Conservation (phyloP, 192 early-diverging fungal genomes). For the Phycomyces nitens region DNA sequence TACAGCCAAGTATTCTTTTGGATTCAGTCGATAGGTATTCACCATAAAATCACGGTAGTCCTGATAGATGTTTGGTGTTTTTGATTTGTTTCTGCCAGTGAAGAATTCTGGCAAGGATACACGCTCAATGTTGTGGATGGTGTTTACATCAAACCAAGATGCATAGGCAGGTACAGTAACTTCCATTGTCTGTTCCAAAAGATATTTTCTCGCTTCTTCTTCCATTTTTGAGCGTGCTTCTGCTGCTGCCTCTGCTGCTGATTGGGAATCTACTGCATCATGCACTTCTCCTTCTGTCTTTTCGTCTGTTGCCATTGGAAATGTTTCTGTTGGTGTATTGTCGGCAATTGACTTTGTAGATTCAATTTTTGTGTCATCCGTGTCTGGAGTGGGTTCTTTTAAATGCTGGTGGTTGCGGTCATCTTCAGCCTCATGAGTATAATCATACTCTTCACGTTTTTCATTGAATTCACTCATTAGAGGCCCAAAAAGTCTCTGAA, state of each 20-base stretch:
- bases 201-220: constrained; percentile 63
- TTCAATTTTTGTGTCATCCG: background rate
- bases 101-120: constrained; percentile 95
- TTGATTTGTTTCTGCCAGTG: constrained; percentile 86
- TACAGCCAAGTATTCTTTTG: constrained; percentile 94
- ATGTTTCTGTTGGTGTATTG: too few species aligned
- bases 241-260: background rate
- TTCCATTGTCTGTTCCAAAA: constrained; percentile 68
- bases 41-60: constrained; percentile 99
- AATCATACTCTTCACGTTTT: background rate
- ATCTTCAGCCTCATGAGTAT: too few species aligned
- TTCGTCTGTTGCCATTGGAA: too few species aligned
- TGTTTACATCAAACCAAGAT: constrained; percentile 85
- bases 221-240: constrained; percentile 34
- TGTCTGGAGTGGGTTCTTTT: background rate
- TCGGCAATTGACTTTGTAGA: too few species aligned
- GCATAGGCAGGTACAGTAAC: constrained; percentile 84
- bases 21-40: constrained; percentile 94
- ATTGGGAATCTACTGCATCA: background rate
- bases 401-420: too few species aligned
- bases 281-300: background rate
- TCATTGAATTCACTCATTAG: background rate
- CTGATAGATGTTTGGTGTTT: constrained; percentile 88
- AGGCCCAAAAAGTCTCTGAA: too few species aligned
- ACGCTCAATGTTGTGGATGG: constrained; percentile 84